Evolutionary conservation across 345 rosid genomes (phyloP).

Genomic region (Balakata baccata): DNA sequence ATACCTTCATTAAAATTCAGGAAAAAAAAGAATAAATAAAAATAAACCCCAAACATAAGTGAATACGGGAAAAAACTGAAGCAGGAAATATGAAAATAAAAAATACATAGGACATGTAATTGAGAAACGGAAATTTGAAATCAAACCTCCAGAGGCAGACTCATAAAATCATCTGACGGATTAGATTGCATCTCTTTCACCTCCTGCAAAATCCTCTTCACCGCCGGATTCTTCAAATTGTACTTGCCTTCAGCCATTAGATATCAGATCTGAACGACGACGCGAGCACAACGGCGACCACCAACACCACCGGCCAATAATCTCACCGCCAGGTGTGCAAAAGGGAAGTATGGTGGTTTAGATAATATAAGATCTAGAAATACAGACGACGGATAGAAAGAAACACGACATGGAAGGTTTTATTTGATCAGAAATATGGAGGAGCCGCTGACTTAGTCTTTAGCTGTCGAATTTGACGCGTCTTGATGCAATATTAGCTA

Average conservation of each 20-base stretch:
- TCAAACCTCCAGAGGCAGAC: constrained; percentile 91
- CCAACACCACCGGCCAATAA: neutral
- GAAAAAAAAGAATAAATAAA: neutral
- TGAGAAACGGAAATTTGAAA: constrained; percentile 1
- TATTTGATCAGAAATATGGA: neutral
- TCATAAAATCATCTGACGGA: constrained; percentile 96
- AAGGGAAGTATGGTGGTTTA: neutral
- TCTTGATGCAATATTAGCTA: constrained; percentile 9
- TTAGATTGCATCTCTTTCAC: constrained; percentile 98
- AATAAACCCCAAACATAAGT: neutral
- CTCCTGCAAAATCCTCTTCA: constrained; percentile 97
- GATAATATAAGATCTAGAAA: neutral
- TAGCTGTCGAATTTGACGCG: constrained; percentile 21
- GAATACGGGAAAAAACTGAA: neutral
- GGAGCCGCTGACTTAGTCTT: neutral
- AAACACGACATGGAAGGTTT: neutral
- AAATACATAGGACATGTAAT: neutral
- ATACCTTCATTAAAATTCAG: neutral
- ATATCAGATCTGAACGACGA: constrained; percentile 12
- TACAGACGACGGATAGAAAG: neutral
- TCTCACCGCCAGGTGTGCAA: neutral
- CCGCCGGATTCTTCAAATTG: constrained; percentile 86
- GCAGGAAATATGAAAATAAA: neutral
- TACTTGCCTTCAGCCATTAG: constrained; percentile 81
- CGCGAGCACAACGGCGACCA: neutral